Conservation (phyloP, 2,329 filamentous ascomycete genomes). For the Ophiostoma ips region DNA sequence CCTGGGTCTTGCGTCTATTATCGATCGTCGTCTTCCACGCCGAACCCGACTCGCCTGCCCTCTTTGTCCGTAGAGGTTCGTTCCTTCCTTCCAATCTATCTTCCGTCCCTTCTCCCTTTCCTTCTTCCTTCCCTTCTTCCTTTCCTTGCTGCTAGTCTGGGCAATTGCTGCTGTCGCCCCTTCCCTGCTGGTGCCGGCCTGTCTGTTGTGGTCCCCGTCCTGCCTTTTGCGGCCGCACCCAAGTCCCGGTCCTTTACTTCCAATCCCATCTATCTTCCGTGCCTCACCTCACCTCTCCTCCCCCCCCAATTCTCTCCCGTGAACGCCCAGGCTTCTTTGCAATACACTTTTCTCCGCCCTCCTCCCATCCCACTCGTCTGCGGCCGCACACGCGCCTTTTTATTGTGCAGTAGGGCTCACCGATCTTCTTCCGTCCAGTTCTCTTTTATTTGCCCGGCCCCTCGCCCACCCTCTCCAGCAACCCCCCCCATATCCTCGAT, state of each 20-base stretch:
- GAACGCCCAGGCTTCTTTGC: too few species aligned
- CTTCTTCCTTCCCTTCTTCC: too few species aligned
- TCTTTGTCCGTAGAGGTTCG: too few species aligned
- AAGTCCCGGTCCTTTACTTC: background rate
- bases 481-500: background rate
- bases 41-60: too few species aligned
- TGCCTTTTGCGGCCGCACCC: background rate
- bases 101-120: too few species aligned
- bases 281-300: background rate
- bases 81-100: too few species aligned
- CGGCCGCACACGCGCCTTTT: background rate
- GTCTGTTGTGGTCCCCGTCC: too few species aligned
- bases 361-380: background rate
- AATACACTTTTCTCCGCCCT: background rate
- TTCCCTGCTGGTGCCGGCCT: too few species aligned
- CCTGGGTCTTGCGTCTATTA: too few species aligned
- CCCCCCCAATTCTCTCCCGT: background rate
- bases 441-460: slow-evolving; percentile 1
- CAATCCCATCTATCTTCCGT: background rate
- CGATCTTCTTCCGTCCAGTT: slow-evolving; percentile 1
- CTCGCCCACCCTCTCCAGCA: background rate
- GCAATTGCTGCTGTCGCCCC: too few species aligned
- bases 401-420: background rate
- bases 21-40: too few species aligned
- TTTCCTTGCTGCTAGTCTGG: too few species aligned